Evolutionary conservation across 2,329 filamentous ascomycete species (phyloP).

Genomic region (Pseudophaeomoniella oleicola): DNA sequence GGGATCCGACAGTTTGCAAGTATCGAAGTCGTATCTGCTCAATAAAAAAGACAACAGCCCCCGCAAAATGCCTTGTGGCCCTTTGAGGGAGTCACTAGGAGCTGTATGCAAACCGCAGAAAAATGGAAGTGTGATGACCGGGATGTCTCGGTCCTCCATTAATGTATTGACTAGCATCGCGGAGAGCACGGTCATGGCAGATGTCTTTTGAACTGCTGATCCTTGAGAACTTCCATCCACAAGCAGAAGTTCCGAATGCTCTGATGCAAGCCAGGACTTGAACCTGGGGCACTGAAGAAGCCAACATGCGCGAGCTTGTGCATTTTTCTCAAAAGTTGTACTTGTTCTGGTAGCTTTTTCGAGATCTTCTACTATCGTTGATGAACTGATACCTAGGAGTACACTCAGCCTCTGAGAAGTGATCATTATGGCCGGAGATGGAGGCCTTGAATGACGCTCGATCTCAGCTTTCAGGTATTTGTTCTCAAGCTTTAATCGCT

Average conservation of each 20-base stretch:
- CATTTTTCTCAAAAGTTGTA: background rate
- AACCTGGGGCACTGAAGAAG: constrained; percentile 2
- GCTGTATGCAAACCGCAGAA: constrained; percentile 5
- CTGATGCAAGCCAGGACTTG: constrained; percentile 3
- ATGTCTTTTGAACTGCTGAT: background rate
- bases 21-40: background rate
- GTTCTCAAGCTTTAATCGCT: background rate
- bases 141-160: background rate
- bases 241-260: constrained; percentile 1
- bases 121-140: constrained; percentile 1
- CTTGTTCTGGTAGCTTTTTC: background rate
- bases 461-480: background rate
- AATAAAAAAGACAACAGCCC: constrained; percentile 2
- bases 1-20: constrained; percentile 1
- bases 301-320: constrained; percentile 1
- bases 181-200: background rate
- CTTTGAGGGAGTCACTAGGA: constrained; percentile 2
- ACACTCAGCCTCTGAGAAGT: background rate
- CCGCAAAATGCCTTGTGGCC: constrained; percentile 5
- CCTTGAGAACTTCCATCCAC: constrained; percentile 2
- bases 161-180: background rate
- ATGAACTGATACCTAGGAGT: background rate
- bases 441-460: background rate
- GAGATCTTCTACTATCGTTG: background rate
- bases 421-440: background rate